Conservation (phyloP, 1,139 yeast genomes). For the Pichia sp. region DNA sequence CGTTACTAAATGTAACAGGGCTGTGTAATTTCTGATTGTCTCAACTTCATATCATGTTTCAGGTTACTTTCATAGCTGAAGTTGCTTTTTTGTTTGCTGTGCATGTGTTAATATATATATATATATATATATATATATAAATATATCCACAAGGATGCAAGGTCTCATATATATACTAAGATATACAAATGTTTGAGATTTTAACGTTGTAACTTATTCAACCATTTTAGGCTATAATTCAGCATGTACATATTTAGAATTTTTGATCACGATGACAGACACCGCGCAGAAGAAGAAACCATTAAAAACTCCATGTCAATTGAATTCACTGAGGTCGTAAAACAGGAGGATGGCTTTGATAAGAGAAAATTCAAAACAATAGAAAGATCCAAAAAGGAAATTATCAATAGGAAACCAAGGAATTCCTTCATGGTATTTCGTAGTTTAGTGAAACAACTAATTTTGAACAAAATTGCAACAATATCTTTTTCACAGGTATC, state of each 20-base stretch:
- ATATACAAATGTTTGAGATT: neutral
- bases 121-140: too few species aligned
- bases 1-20: neutral
- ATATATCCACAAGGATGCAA: too few species aligned
- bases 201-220: neutral
- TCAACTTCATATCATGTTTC: neutral
- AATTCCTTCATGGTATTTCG: conserved; percentile 11
- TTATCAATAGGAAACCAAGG: conserved; percentile 6
- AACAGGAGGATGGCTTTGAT: conserved; percentile 3
- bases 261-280: neutral
- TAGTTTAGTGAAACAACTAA: conserved; percentile 3
- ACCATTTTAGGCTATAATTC: neutral
- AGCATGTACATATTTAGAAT: conserved; percentile 3
- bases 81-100: too few species aligned
- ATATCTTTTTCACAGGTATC: conserved; percentile 3
- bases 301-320: neutral
- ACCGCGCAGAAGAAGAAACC: neutral
- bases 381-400: conserved; percentile 1
- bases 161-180: too few species aligned
- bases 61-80: too few species aligned
- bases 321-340: conserved; percentile 6
- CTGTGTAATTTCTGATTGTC: neutral
- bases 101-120: too few species aligned
- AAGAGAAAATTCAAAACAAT: conserved; percentile 5
- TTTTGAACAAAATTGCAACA: neutral